Base-by-base conservation (phyloP, 169 alveolate species). In the Plasmodium inui region DNA sequence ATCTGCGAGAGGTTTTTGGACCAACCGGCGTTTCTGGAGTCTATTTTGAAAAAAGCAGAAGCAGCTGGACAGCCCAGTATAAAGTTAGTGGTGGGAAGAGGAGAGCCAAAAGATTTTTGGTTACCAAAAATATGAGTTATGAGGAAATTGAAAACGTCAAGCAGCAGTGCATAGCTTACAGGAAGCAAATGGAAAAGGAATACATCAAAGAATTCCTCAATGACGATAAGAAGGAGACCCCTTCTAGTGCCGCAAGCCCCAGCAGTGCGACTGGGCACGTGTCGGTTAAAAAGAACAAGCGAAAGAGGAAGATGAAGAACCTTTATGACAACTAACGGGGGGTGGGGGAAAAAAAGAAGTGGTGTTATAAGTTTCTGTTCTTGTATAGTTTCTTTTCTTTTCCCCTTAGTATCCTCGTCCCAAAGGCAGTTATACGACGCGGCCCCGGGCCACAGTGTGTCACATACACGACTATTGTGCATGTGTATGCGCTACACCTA, bases 51-150 rank as follows among this genome's bases (percentile, higher is more conserved):
- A 88, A 88, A 67, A 88, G 94, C 41, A 78, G 94, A 88, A 88
- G 94, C 71, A 88, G 94, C 81, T 88, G 94, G 94, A 88, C 94
- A 6, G 94, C 94, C 10, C 94, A 88, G 81, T 88, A 88, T 53
- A 88, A 88, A 78, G 94, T 88, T 1, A 80, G 94, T 50, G 94
- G 94, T 9, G 94, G 94, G 41, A 88, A 88, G 37, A 88, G 94
- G 71, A 88, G 89, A 79, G 94, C 94, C 72, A 88, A 88, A 79
- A 88, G 94, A 79, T 88, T 88, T 79, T 10, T 88, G 44, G 94
- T 88, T 71, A 88, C 94, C 12, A 88, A 88, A 88, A 88, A 80
- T 67, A 88, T 88, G 94, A 78, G 83, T 12, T 79, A 79, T 46
- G 94, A 88, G 70, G 94, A 88, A 79, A 88, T 88, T 22, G 94